Evolutionary conservation across 2,329 filamentous ascomycete genomes (phyloP), one percentile per base, ranked within the genome.

Genomic region (Epichloe bromicola): DNA sequence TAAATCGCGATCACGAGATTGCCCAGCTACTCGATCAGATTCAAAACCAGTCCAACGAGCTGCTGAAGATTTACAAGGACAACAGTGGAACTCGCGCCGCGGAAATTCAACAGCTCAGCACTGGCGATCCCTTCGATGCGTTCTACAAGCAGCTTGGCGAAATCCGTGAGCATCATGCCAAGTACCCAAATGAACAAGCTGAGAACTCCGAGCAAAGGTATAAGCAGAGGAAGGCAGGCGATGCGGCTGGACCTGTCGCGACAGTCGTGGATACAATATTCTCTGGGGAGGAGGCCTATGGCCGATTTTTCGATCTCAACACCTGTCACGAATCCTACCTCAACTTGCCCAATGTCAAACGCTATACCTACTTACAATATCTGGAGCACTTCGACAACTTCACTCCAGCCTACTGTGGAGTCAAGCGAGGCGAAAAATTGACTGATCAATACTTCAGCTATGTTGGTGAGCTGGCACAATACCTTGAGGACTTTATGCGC

Each of bases 131-230:
- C 0, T 88, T 96, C 65, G 86, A 89, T 42, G 83, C 90, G 56
- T 98, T 98, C 69, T 91, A 95, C 73, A 86, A 83, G 58, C 86
- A 95, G 62, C 72, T 95, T 15, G 74, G 79, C 52, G 80, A 83
- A 26, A 85, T 95, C 61, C 93, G 89, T 62, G 82, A 86, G 46
- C 94, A 95, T 64, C 90, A 98, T 67, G 80, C 84, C 53, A 82
- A 85, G 59, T 96, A 98, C 62, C 91, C 91, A 1, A 94, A 95
- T 68, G 88, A 96, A 65, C 88, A 87, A 33, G 87, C 95, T 46
- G 93, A 98, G 67, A 96, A 97, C 60, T 81, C 95, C 14, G 94
- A 98, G 70, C 81, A 85, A 58, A 86, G 90, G 37, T 98, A 98
- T 73, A 88, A 89, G 66, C 77, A 70, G 44, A 76, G 82, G 62